Conservation (phyloP, 148 eudicot genomes). For the Simmondsia chinensis region DNA sequence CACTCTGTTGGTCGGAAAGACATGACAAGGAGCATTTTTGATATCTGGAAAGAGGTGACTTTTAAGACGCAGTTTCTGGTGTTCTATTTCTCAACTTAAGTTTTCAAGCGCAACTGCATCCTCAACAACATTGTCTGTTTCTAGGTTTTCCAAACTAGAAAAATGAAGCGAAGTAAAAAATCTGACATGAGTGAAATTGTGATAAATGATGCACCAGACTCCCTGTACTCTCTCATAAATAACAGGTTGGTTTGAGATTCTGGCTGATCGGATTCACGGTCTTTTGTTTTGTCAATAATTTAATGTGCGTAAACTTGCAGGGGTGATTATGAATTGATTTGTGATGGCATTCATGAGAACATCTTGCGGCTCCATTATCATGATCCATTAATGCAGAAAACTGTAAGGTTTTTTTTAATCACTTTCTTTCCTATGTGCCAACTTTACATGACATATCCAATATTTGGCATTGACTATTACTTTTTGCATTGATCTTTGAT, state of each 20-base stretch:
- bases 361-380: constrained; percentile 70
- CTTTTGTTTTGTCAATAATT: constrained; percentile 5
- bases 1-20: constrained; percentile 95
- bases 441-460: background rate
- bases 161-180: constrained; percentile 38
- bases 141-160: constrained; percentile 84
- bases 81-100: too few species aligned
- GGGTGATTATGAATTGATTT: constrained; percentile 73
- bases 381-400: constrained; percentile 87
- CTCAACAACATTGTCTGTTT: constrained; percentile 2
- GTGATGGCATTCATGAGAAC: constrained; percentile 91
- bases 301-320: constrained; percentile 35
- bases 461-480: background rate
- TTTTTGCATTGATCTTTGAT: background rate
- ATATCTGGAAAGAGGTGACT: constrained; percentile 89
- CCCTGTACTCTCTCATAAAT: constrained; percentile 60
- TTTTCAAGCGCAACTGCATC: background rate
- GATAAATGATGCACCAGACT: constrained; percentile 39
- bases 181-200: constrained; percentile 15
- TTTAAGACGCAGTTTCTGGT: background rate
- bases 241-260: constrained; percentile 46
- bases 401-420: constrained; percentile 41
- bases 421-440: background rate
- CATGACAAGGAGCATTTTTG: constrained; percentile 70
- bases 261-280: background rate